phyloP scores from a whole-genome alignment of 495 filamentous ascomycete genomes.

The Darksidea phi region DNA sequence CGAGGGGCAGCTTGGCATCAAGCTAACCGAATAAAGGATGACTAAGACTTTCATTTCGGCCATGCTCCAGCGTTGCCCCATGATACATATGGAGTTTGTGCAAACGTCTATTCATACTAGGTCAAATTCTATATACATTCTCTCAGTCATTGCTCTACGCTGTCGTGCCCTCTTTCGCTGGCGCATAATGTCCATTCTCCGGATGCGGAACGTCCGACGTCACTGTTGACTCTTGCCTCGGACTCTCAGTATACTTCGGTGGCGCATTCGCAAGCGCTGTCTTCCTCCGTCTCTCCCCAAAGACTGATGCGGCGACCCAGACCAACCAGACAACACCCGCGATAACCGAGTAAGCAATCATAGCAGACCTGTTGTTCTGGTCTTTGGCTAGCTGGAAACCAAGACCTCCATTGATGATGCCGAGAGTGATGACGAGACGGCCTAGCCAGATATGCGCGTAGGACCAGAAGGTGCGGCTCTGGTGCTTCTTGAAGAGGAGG shows the following conservation, averaged over 20 bases:
- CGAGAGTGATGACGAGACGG: slow-evolving; percentile 41
- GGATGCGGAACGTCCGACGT: slow-evolving; percentile 2
- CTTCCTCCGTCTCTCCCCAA: slow-evolving; percentile 28
- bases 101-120: no score
- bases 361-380: slow-evolving; percentile 13
- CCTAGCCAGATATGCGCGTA: slow-evolving; percentile 45
- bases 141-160: no score
- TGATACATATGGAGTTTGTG: no score
- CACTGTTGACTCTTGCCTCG: slow-evolving; percentile 5
- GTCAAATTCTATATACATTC: no score
- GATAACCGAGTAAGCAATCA: slow-evolving; percentile 35
- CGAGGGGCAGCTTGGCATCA: no score
- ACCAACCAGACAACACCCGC: slow-evolving; percentile 31
- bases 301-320: slow-evolving; percentile 23
- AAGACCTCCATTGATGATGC: slow-evolving; percentile 46
- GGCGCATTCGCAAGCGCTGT: slow-evolving; percentile 1
- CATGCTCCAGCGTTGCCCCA: no score
- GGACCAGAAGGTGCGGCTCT: slow-evolving; percentile 41
- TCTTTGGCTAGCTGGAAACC: slow-evolving; percentile 40
- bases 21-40: no score
- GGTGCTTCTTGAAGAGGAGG: slow-evolving; percentile 42
- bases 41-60: no score
- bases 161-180: neutral
- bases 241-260: slow-evolving; percentile 28
- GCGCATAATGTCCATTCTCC: slow-evolving; percentile 27